Percentiles rank a stretch among this genome's conserved stretches.
These are phyloP conservation scores for Carex cristatella DNA, from an alignment of 176 grass and related monocot species.

Conservation along the genomic window DNA sequence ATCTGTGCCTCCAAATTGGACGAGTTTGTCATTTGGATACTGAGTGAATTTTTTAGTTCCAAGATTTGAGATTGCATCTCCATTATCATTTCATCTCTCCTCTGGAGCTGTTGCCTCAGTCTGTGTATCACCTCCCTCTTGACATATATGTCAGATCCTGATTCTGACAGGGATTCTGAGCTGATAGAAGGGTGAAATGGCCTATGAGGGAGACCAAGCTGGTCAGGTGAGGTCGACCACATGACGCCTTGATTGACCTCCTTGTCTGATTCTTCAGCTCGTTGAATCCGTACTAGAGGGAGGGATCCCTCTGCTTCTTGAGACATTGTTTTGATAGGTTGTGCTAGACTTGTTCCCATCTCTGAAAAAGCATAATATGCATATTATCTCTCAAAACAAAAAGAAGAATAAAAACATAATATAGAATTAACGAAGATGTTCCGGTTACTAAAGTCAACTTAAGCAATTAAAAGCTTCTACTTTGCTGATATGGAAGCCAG, in stretches of 20 bases:
- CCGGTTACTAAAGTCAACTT: neutral
- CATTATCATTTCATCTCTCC: constrained; percentile 53
- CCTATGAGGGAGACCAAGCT: constrained; percentile 32
- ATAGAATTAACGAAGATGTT: neutral
- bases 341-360: neutral
- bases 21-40: constrained; percentile 27
- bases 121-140: constrained; percentile 52
- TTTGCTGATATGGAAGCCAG: neutral
- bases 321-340: constrained; percentile 10
- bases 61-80: constrained; percentile 47
- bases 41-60: constrained; percentile 39
- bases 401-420: neutral
- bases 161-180: constrained; percentile 45
- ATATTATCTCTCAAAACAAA: neutral
- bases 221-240: constrained; percentile 42
- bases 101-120: constrained; percentile 38
- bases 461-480: neutral
- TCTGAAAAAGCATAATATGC: constrained; percentile 13
- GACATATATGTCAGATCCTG: constrained; percentile 46
- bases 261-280: constrained; percentile 25
- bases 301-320: constrained; percentile 34
- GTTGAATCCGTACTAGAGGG: constrained; percentile 20
- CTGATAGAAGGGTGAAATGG: constrained; percentile 36
- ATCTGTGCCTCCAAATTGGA: constrained; percentile 37
- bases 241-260: constrained; percentile 19